Conservation (phyloP, 2,329 filamentous ascomycete species). For the Talaromyces atroroseus region DNA sequence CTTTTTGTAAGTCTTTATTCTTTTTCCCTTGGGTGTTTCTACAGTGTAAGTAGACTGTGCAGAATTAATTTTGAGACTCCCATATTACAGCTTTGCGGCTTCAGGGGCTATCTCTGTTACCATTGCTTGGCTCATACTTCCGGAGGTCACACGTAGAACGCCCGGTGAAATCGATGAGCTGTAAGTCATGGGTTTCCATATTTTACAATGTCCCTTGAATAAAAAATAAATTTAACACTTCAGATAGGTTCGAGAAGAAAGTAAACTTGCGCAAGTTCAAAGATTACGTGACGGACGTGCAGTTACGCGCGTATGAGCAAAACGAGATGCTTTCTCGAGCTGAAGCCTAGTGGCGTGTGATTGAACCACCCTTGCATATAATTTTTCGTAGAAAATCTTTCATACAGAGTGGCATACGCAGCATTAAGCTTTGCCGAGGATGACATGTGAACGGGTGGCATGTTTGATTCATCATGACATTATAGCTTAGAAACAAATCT, state of each 20-base stretch:
- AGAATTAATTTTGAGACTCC: not conserved
- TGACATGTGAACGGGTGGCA: not conserved
- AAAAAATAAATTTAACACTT: not conserved
- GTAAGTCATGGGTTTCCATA: slow-evolving; percentile 20
- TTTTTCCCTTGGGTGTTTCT: not conserved
- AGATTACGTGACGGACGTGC: slow-evolving; percentile 31
- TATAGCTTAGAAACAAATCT: not conserved
- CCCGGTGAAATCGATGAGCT: slow-evolving; percentile 46
- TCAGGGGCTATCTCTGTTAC: slow-evolving; percentile 25
- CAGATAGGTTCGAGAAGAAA: slow-evolving; percentile 28
- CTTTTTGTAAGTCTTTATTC: slow-evolving; percentile 33
- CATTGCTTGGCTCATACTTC: slow-evolving; percentile 45
- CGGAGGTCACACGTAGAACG: slow-evolving; percentile 48
- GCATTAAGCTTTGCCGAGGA: not conserved
- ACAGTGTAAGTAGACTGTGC: not conserved
- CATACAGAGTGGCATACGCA: not conserved
- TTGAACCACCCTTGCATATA: not conserved
- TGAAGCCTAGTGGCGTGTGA: not conserved
- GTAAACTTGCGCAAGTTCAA: slow-evolving; percentile 34
- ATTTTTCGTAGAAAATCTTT: not conserved
- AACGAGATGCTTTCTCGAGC: not conserved
- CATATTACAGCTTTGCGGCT: slow-evolving; percentile 29
- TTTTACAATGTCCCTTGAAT: not conserved
- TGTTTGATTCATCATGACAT: not conserved
- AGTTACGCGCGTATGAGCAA: slow-evolving; percentile 16